These are phyloP conservation scores for Maudiozyma saulgeensis DNA, from an alignment of 805 yeast genomes.

Conservation along the genomic window DNA sequence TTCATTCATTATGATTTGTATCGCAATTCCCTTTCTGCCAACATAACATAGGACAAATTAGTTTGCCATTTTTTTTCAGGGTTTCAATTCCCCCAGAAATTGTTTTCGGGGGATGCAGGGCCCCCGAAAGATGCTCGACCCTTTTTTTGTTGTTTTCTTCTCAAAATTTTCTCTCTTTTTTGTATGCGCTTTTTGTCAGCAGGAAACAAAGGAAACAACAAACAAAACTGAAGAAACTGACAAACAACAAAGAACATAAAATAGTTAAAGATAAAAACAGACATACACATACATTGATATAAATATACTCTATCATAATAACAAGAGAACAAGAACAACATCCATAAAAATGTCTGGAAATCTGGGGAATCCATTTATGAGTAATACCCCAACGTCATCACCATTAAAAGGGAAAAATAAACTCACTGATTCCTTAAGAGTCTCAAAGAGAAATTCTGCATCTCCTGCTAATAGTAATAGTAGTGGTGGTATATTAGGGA, in stretches of 20 bases:
- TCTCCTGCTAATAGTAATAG: background rate
- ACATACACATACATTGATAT: no score
- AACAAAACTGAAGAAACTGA: no score
- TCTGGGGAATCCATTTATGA: constrained; percentile 19
- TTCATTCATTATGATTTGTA: no score
- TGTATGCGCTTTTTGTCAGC: background rate
- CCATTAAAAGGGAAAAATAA: constrained; percentile 19
- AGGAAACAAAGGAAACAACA: background rate
- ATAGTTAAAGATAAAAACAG: background rate
- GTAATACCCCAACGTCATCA: constrained; percentile 27
- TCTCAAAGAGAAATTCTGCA: background rate
- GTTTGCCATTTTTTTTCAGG: no score
- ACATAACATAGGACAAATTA: no score
- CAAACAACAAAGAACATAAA: background rate
- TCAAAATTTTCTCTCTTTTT: background rate
- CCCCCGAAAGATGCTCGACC: no score
- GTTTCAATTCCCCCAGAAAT: no score
- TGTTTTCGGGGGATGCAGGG: no score
- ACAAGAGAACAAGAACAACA: no score
- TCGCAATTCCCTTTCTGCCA: no score
- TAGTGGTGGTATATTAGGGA: background rate
- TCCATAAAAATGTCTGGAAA: background rate
- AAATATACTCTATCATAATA: no score
- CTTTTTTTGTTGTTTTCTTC: no score
- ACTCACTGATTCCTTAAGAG: background rate